Conservation (phyloP, 2,329 filamentous ascomycete species). For the Monilinia laxa region DNA sequence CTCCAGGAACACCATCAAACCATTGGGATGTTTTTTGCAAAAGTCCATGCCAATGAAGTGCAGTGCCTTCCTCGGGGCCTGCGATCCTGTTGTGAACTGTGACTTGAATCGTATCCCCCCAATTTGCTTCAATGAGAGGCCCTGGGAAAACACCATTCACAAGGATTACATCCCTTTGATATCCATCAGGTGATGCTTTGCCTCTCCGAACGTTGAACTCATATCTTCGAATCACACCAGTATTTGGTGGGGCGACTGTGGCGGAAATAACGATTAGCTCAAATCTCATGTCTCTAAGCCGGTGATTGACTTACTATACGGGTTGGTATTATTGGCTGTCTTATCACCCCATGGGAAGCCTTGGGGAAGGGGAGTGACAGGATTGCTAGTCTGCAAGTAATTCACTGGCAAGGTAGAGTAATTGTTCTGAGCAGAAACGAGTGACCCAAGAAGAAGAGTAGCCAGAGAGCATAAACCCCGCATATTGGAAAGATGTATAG, state of each 20-base stretch:
- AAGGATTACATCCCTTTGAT: constrained; percentile 52
- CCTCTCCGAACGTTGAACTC: constrained; percentile 37
- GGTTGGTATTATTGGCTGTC: constrained; percentile 44
- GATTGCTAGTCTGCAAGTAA: constrained; percentile 13
- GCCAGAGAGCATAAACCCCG: constrained; percentile 14
- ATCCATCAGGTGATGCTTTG: constrained; percentile 43
- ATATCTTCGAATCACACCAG: constrained; percentile 42
- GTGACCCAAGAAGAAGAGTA: constrained; percentile 20
- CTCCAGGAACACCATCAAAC: constrained; percentile 47
- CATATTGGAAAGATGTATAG: constrained; percentile 13
- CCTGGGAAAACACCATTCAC: constrained; percentile 41
- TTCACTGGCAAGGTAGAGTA: constrained; percentile 4
- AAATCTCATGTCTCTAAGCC: constrained; percentile 25
- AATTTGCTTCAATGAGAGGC: constrained; percentile 42
- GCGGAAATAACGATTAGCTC: constrained; percentile 1
- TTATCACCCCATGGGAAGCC: constrained; percentile 53
- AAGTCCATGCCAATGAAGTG: constrained; percentile 50
- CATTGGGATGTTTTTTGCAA: constrained; percentile 43
- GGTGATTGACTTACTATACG: constrained; percentile 30
- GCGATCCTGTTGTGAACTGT: constrained; percentile 69
- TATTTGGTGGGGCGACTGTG: constrained; percentile 26
- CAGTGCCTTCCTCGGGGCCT: constrained; percentile 40
- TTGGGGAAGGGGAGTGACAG: constrained; percentile 45
- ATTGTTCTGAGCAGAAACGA: constrained; percentile 24
- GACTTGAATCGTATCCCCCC: constrained; percentile 53